phyloP scores from a whole-genome alignment of 1,284 basidiomycete species.

The Marasmius oreades region DNA sequence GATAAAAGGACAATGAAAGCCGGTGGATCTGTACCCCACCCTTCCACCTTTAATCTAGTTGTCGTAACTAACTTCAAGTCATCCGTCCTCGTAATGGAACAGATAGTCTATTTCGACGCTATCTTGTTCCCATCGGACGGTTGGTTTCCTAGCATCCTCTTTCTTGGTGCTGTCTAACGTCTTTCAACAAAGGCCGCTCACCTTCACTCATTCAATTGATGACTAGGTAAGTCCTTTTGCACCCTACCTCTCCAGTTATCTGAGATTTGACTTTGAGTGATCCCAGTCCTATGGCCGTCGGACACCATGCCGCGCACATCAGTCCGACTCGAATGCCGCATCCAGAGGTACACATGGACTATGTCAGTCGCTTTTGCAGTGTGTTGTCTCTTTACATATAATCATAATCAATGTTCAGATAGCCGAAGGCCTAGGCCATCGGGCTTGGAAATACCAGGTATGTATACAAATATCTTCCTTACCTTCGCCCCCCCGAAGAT shows the following conservation, averaged over 20 bases:
- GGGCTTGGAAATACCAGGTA: conserved; percentile 72
- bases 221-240: conserved; percentile 39
- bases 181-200: conserved; percentile 40
- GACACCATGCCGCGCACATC: conserved; percentile 27
- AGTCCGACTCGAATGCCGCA: conserved; percentile 62
- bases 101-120: conserved; percentile 48
- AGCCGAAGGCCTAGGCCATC: conserved; percentile 61
- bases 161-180: background rate
- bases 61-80: background rate
- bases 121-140: conserved; percentile 63
- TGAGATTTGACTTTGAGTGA: background rate
- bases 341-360: conserved; percentile 81
- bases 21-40: background rate
- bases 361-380: conserved; percentile 35
- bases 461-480: conserved; percentile 19
- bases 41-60: background rate
- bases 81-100: conserved; percentile 4
- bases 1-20: background rate
- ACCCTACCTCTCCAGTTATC: background rate
- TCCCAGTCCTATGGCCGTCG: conserved; percentile 48
- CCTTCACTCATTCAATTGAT: conserved; percentile 67
- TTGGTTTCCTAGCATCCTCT: conserved; percentile 13
- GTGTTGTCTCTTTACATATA: conserved; percentile 9
- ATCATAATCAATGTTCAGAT: conserved; percentile 32
- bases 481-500: background rate